Percentiles rank a stretch among this genome's conserved stretches.
Evolutionary conservation across 257 asterid genomes (phyloP).

Genomic region (Lycium barbarum): DNA sequence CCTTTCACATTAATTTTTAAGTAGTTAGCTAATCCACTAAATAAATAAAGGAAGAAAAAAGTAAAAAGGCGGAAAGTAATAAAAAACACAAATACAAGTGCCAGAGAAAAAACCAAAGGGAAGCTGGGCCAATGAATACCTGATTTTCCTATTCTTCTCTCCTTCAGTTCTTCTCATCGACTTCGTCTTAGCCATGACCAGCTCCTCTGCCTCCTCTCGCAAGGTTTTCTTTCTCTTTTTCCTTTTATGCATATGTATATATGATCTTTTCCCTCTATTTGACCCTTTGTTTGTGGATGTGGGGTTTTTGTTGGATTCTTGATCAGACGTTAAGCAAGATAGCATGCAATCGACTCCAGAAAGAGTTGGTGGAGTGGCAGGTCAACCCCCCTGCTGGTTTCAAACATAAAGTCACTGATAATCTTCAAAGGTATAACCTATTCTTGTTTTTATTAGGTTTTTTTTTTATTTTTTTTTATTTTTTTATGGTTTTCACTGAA

Average conservation of each 20-base stretch:
- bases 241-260: not conserved
- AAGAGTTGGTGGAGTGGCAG: constrained; percentile 98
- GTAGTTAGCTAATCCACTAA: not conserved
- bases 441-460: not conserved
- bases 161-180: too few species aligned
- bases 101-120: not conserved
- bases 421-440: constrained; percentile 77
- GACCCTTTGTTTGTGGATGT: not conserved
- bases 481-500: not conserved
- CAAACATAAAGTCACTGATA: constrained; percentile 86
- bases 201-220: constrained; percentile 50
- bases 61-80: not conserved
- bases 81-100: not conserved
- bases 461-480: constrained; percentile 12
- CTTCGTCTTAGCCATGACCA: constrained; percentile 42
- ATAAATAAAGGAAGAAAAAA: not conserved
- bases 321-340: constrained; percentile 89
- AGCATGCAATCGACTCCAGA: constrained; percentile 96
- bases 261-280: not conserved
- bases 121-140: not conserved
- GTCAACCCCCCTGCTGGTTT: constrained; percentile 91
- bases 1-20: not conserved
- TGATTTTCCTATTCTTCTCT: not conserved
- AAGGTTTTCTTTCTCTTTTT: constrained; percentile 38
- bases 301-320: not conserved